These are phyloP conservation scores for Phialophora macrospora DNA, from an alignment of 2,329 filamentous ascomycete species.

Conservation along the genomic window DNA sequence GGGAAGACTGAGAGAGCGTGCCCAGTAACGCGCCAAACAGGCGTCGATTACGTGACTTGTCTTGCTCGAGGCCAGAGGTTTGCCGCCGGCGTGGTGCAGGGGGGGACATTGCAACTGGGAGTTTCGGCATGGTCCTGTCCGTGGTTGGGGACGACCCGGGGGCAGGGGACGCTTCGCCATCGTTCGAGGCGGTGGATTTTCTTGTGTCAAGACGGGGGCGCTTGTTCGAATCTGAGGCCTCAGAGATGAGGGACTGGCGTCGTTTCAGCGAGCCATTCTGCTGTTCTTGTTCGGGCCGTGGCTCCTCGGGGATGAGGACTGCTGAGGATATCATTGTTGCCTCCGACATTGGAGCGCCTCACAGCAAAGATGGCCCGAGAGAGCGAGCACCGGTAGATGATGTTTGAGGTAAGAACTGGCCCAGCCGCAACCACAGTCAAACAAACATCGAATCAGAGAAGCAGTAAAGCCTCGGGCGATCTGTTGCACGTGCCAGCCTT, in stretches of 20 bases:
- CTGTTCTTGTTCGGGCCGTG: conserved; percentile 16
- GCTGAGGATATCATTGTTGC: conserved; percentile 44
- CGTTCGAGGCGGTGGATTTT: conserved; percentile 32
- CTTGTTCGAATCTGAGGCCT: conserved; percentile 30
- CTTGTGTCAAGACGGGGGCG: conserved; percentile 29
- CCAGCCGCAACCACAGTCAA: neutral
- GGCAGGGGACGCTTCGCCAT: conserved; percentile 56
- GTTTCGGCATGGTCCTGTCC: conserved; percentile 10
- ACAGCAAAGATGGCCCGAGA: neutral
- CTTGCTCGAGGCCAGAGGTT: conserved; percentile 62
- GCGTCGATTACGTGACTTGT: conserved; percentile 81
- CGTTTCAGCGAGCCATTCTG: conserved; percentile 32
- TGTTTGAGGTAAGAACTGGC: neutral
- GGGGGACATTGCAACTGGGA: conserved; percentile 25
- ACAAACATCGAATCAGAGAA: conserved; percentile 22
- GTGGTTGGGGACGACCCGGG: conserved; percentile 38
- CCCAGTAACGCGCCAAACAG: conserved; percentile 82
- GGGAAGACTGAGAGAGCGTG: conserved; percentile 69
- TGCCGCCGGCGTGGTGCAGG: conserved; percentile 21
- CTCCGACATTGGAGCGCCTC: neutral
- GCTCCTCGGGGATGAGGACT: conserved; percentile 43
- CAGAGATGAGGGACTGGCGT: conserved; percentile 29
- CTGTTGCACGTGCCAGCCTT: conserved; percentile 21
- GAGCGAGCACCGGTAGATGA: neutral
- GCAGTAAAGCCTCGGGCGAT: conserved; percentile 18